Conservation (phyloP, 345 rosid species). For the Citrus sp. region DNA sequence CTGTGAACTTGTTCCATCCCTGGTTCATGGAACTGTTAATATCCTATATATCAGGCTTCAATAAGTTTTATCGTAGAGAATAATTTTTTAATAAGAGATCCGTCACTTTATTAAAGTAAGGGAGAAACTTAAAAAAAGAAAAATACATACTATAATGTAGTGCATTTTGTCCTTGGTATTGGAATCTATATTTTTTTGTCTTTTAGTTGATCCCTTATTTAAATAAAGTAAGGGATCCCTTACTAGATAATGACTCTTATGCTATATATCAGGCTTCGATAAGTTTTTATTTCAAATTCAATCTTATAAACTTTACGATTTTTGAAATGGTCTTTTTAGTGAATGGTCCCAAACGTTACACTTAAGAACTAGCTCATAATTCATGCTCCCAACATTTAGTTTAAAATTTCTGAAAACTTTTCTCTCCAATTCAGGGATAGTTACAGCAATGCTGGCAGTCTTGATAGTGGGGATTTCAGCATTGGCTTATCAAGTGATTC, state of each 20-base stretch:
- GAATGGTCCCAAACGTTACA: no score
- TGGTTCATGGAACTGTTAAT: not conserved
- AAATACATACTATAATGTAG: no score
- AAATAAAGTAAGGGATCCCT: no score
- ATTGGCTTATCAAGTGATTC: slow-evolving; percentile 42
- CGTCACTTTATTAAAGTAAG: no score
- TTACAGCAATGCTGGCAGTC: slow-evolving; percentile 28
- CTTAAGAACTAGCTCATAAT: not conserved
- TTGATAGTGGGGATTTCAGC: slow-evolving; percentile 38
- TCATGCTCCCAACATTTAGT: not conserved
- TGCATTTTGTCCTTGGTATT: no score
- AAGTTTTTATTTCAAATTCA: not conserved
- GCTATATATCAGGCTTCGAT: not conserved
- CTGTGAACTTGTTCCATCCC: not conserved
- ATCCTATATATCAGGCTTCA: not conserved
- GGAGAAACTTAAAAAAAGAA: no score
- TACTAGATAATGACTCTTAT: no score
- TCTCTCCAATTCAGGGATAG: slow-evolving; percentile 30
- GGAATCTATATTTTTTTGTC: no score
- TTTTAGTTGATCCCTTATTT: no score
- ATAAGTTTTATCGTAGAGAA: no score
- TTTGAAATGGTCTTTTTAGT: not conserved
- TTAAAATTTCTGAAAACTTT: not conserved
- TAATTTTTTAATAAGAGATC: no score
- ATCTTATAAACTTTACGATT: no score